Base-by-base conservation (phyloP, 2,329 filamentous ascomycete genomes). In the Mycosphaerella arachidis region DNA sequence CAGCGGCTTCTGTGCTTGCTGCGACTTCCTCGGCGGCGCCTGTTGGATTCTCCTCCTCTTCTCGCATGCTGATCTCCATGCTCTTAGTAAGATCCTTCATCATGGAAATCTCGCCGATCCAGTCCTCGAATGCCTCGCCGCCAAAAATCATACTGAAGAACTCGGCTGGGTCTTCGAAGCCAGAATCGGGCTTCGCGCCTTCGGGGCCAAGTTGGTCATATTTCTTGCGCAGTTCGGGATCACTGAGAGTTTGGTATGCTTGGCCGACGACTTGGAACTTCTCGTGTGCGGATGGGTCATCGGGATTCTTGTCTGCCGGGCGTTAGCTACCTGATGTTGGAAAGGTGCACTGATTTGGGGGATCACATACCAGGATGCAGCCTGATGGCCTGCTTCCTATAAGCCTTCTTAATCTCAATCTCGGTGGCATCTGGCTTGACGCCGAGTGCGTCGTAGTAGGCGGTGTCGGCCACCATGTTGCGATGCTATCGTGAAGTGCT, bases 81-180 rank as follows among this genome's bases (percentile, higher is more conserved):
- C 92, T 96, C 71, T 92, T 91, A 18, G 93, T 97, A 57, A 99
- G 83, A 72, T 99, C 94, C 80, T 97, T 97, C 90, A 99, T 97
- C 59, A 99, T 85, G 54, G 91, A 94, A 68, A 99, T 96, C 82
- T 99, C 94, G 67, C 94, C 94, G 72, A 99, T 97, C 82, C 94
- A 91, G 79, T 99, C 93, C 62, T 89, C 82, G 72, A 99, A 99
- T 12, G 93, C 92, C 70, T 97, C 93, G 62, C 94, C 94, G 68
- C 94, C 94, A 73, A 99, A 99, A 69, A 99, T 99, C 81, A 92
- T 95, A 71, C 90, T 90, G 79, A 99, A 99, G 83, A 99, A 99
- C 77, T 99, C 94, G 65, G 92, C 84, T 1, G 94, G 94, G 75
- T 99, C 94, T 81, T 89, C 85, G 75, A 99, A 99, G 63, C 94